Percentiles rank a stretch among this genome's conserved stretches.
Conservation (phyloP, 345 rosid genomes). For the Syzygium grande region DNA sequence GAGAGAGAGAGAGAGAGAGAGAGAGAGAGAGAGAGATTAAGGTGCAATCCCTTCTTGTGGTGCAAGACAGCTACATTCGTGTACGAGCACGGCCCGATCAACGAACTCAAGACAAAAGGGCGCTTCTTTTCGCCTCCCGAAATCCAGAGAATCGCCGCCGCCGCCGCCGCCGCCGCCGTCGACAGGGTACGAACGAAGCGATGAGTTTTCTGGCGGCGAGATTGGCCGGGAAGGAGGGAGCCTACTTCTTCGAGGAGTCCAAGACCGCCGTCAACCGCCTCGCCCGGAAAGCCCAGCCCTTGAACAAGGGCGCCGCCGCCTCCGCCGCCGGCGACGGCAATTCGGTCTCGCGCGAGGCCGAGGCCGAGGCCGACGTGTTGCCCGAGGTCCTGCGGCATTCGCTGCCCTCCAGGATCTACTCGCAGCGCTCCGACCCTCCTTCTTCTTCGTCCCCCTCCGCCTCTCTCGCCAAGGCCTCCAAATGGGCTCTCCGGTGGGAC, state of each 20-base stretch:
- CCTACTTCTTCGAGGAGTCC: slow-evolving; percentile 81
- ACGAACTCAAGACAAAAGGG: not conserved
- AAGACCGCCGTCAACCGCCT: slow-evolving; percentile 80
- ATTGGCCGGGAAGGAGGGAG: slow-evolving; percentile 85
- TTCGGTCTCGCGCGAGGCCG: slow-evolving; percentile 7
- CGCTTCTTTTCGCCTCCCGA: not conserved
- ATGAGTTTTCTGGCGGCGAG: slow-evolving; percentile 93
- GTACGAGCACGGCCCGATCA: not conserved
- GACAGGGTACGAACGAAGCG: not conserved
- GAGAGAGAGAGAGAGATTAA: not conserved
- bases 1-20: not conserved
- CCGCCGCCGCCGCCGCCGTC: not conserved
- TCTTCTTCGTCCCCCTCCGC: slow-evolving; percentile 40
- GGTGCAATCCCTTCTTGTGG: not conserved
- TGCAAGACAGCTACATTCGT: not conserved
- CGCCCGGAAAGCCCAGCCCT: slow-evolving; percentile 42
- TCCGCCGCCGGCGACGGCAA: slow-evolving; percentile 5
- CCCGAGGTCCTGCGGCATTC: slow-evolving; percentile 85
- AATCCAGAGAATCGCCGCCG: not conserved
- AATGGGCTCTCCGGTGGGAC: slow-evolving; percentile 55
- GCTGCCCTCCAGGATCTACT: slow-evolving; percentile 54
- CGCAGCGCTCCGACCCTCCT: not conserved
- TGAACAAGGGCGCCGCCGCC: slow-evolving; percentile 12
- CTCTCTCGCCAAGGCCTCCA: slow-evolving; percentile 58
- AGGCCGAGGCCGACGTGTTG: slow-evolving; percentile 59